Evolutionary conservation across 1,139 yeast genomes (phyloP).

Genomic region (Lizanozyma gosingica): DNA sequence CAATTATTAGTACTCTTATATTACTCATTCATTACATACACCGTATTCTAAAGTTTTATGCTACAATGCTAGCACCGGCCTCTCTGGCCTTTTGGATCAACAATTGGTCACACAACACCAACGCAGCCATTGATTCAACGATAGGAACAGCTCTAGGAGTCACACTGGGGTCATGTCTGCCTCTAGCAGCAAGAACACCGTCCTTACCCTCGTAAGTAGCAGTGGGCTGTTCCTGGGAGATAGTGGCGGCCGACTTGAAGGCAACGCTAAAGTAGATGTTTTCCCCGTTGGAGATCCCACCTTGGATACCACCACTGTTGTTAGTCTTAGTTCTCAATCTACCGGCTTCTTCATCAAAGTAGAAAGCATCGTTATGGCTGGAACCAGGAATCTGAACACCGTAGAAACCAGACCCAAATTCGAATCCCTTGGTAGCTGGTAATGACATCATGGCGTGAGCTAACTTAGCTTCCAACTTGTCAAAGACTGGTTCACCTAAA

Average conservation of each 20-base stretch:
- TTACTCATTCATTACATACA: background rate
- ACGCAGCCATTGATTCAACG: constrained; percentile 96
- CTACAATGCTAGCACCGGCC: constrained; percentile 18
- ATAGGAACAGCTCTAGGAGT: constrained; percentile 98
- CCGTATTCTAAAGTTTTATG: background rate
- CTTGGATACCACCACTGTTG: constrained; percentile 95
- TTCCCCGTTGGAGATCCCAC: constrained; percentile 96
- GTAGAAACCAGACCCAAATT: constrained; percentile 89
- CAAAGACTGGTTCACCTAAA: constrained; percentile 95
- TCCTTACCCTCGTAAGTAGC: constrained; percentile 77
- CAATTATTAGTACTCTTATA: constrained; percentile 2
- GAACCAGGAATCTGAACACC: constrained; percentile 92
- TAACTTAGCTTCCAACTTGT: constrained; percentile 84
- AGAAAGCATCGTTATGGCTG: constrained; percentile 83
- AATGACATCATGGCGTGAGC: constrained; percentile 98
- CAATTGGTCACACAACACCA: constrained; percentile 80
- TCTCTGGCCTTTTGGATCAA: constrained; percentile 85
- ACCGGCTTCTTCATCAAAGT: constrained; percentile 42
- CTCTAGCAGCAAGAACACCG: constrained; percentile 90
- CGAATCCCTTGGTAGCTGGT: constrained; percentile 97
- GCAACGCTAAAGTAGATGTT: constrained; percentile 90
- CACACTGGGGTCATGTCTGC: constrained; percentile 97
- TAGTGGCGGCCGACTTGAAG: constrained; percentile 96
- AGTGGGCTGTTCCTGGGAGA: constrained; percentile 85
- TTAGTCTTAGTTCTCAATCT: constrained; percentile 79